A percentile compares a stretch with the other conserved stretches of the same genome.
Evolutionary conservation across 768 basidiomycete genomes (phyloP).

Genomic region (Mycena indigotica): DNA sequence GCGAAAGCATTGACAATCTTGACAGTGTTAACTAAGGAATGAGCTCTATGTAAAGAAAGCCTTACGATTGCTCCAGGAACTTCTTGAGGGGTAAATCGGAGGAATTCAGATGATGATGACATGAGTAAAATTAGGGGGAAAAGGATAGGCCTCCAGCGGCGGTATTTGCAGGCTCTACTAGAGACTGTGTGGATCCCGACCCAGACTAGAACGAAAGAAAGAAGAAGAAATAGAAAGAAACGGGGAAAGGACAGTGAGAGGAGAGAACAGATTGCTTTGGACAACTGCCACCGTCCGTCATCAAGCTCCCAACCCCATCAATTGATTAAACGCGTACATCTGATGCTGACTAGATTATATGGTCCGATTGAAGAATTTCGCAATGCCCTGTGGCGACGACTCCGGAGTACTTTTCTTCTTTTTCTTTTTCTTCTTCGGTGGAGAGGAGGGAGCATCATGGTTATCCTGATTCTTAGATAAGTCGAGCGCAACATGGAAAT

Average conservation of each 20-base stretch:
- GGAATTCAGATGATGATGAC: slow-evolving; percentile 24
- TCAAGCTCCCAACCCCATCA: not conserved
- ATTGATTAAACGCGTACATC: too few species aligned
- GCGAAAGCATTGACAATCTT: slow-evolving; percentile 58
- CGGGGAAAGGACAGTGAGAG: slow-evolving; percentile 21
- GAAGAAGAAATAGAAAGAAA: slow-evolving; percentile 25
- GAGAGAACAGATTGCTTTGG: slow-evolving; percentile 18
- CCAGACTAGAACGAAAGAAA: slow-evolving; percentile 11
- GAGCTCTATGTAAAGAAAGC: too few species aligned
- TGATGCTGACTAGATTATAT: too few species aligned
- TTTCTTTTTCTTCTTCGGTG: slow-evolving; percentile 33
- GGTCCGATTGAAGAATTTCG: slow-evolving; percentile 47
- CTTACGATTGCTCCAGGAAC: slow-evolving; percentile 44
- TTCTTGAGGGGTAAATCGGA: slow-evolving; percentile 34
- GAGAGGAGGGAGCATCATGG: slow-evolving; percentile 19
- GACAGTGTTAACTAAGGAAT: not conserved
- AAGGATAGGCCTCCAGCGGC: slow-evolving; percentile 16
- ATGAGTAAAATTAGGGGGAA: slow-evolving; percentile 22
- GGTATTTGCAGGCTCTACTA: slow-evolving; percentile 23
- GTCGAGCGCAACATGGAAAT: slow-evolving; percentile 88
- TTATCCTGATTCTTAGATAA: slow-evolving; percentile 47
- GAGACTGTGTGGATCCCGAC: slow-evolving; percentile 26
- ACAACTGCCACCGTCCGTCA: not conserved
- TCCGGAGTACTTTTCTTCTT: too few species aligned
- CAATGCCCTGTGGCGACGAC: slow-evolving; percentile 43